A percentile compares a stretch with the other conserved stretches of the same genome.
phyloP scores from a whole-genome alignment of 306 rosid genomes.

The Corylus heterophylla region DNA sequence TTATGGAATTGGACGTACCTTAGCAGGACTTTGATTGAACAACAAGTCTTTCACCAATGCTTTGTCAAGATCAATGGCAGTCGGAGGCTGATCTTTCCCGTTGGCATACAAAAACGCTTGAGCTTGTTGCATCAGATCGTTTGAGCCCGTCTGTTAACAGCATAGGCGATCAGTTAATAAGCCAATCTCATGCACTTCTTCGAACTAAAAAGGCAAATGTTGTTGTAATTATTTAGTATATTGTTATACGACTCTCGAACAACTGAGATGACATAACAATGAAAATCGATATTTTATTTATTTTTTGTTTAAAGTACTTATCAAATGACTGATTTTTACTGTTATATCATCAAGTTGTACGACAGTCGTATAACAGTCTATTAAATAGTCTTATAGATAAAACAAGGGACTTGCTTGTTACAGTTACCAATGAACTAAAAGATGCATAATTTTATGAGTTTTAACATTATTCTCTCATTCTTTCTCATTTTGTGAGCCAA shows the following conservation, averaged over 20 bases:
- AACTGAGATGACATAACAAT: too few species aligned
- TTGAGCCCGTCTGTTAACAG: slow-evolving; percentile 63
- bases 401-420: neutral
- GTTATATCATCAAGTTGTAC: too few species aligned
- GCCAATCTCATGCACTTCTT: neutral
- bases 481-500: neutral
- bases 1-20: slow-evolving; percentile 44
- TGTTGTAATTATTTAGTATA: too few species aligned
- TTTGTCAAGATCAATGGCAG: slow-evolving; percentile 77
- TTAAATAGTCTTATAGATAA: too few species aligned
- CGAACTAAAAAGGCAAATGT: too few species aligned
- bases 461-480: neutral
- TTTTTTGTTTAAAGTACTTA: too few species aligned
- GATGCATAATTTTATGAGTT: neutral
- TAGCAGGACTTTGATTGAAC: slow-evolving; percentile 86
- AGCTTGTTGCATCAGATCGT: slow-evolving; percentile 87
- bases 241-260: too few species aligned
- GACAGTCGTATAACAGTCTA: too few species aligned
- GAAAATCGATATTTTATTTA: too few species aligned
- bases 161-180: slow-evolving; percentile 16
- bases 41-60: slow-evolving; percentile 73
- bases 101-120: slow-evolving; percentile 79
- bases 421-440: neutral
- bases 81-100: slow-evolving; percentile 78
- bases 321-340: too few species aligned